Conservation (phyloP, 2,329 filamentous ascomycete species). For the Kalaharituber pfeilii region DNA sequence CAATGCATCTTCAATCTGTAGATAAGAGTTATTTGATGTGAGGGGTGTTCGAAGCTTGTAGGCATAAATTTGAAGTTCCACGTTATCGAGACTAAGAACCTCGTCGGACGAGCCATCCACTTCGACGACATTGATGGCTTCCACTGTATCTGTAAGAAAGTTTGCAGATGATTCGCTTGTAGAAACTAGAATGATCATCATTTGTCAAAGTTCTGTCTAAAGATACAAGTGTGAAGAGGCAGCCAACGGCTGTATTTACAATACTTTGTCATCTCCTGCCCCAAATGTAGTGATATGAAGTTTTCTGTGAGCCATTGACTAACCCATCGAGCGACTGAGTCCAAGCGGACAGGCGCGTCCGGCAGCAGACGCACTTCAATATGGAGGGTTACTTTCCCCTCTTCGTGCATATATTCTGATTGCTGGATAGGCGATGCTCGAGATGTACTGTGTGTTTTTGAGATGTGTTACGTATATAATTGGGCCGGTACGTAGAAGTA, state of each 20-base stretch:
- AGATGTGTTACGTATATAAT: too few species aligned
- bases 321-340: conserved; percentile 12
- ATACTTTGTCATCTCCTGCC: conserved; percentile 9
- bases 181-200: neutral
- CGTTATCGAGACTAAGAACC: conserved; percentile 11
- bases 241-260: neutral
- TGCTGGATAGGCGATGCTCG: too few species aligned
- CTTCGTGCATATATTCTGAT: too few species aligned
- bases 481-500: too few species aligned
- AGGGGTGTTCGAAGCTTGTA: conserved; percentile 13
- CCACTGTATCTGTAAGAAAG: conserved; percentile 10
- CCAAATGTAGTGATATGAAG: conserved; percentile 13
- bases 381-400: conserved; percentile 4
- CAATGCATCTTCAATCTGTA: conserved; percentile 1
- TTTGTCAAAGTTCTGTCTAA: neutral
- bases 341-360: conserved; percentile 5
- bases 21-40: neutral
- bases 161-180: neutral
- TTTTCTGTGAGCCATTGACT: conserved; percentile 14
- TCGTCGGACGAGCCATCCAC: conserved; percentile 11
- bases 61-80: conserved; percentile 11
- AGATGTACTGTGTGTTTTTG: too few species aligned
- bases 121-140: conserved; percentile 15
- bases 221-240: too few species aligned
- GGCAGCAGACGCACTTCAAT: conserved; percentile 13